phyloP scores from a whole-genome alignment of 768 basidiomycete genomes.

The Auriscalpium vulgare region DNA sequence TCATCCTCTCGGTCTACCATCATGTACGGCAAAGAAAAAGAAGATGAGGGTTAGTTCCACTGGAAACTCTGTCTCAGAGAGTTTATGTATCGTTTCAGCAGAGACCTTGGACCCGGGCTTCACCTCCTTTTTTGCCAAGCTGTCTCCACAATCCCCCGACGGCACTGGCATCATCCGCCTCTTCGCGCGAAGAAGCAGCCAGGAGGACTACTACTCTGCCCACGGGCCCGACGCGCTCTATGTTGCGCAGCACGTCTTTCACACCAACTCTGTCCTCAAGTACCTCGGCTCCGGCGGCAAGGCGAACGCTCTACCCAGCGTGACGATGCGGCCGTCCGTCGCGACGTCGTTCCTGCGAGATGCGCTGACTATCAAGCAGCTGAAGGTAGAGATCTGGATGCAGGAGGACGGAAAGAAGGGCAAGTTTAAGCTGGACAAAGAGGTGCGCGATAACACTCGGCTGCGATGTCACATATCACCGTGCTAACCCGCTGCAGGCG shows the following conservation, averaged over 20 bases:
- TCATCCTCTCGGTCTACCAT: constrained; percentile 8
- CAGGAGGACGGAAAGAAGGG: constrained; percentile 61
- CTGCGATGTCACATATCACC: neutral
- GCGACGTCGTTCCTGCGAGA: constrained; percentile 83
- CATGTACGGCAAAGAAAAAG: constrained; percentile 65
- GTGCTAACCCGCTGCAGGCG: constrained; percentile 39
- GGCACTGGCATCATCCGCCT: constrained; percentile 74
- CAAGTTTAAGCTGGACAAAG: constrained; percentile 75
- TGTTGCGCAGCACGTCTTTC: constrained; percentile 75
- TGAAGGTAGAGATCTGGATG: constrained; percentile 87
- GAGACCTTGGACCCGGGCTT: constrained; percentile 41
- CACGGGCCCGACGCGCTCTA: constrained; percentile 87
- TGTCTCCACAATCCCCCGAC: constrained; percentile 62
- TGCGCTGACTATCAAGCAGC: constrained; percentile 81
- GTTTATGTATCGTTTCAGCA: neutral
- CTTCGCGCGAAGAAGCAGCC: constrained; percentile 54
- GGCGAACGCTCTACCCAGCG: constrained; percentile 59
- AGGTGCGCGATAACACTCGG: constrained; percentile 36
- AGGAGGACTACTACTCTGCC: constrained; percentile 72
- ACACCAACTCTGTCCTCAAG: constrained; percentile 89
- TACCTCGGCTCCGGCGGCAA: constrained; percentile 68
- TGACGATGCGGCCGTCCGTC: constrained; percentile 65
- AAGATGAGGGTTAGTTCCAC: constrained; percentile 25
- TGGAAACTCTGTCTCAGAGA: neutral
- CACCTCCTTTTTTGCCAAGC: constrained; percentile 54